Percentiles rank a stretch among this genome's conserved stretches.
Evolutionary conservation across 345 rosid genomes (phyloP).

Genomic region (Streptanthus diversifolius): DNA sequence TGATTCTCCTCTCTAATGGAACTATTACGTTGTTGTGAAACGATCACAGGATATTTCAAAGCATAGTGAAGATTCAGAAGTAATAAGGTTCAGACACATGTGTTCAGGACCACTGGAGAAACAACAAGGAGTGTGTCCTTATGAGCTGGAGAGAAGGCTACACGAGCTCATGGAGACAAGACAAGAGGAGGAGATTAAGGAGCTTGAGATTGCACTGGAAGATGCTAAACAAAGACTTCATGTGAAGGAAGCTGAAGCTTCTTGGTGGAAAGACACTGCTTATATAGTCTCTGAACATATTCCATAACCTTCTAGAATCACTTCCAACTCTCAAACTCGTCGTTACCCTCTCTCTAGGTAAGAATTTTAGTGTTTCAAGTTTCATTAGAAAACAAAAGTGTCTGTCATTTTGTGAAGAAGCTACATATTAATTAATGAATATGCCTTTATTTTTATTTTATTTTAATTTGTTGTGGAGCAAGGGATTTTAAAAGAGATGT

Average conservation of each 20-base stretch:
- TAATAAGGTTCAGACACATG: background rate
- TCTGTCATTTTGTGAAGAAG: slow-evolving; percentile 9
- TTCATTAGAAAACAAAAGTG: background rate
- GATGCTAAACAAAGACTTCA: slow-evolving; percentile 41
- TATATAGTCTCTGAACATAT: slow-evolving; percentile 42
- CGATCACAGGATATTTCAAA: background rate
- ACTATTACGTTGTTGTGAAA: background rate
- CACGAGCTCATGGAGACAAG: slow-evolving; percentile 60
- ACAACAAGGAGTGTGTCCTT: slow-evolving; percentile 45
- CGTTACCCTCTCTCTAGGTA: slow-evolving; percentile 29
- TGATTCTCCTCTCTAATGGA: background rate
- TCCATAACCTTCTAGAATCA: slow-evolving; percentile 35
- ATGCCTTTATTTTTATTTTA: background rate
- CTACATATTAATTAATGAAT: background rate
- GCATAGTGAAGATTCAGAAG: slow-evolving; percentile 8
- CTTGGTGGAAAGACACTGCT: slow-evolving; percentile 83
- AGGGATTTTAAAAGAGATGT: background rate
- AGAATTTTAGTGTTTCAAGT: background rate
- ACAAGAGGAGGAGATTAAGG: slow-evolving; percentile 63
- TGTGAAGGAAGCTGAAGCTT: slow-evolving; percentile 59
- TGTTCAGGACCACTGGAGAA: slow-evolving; percentile 10
- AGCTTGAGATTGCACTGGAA: slow-evolving; percentile 56
- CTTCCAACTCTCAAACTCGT: slow-evolving; percentile 2
- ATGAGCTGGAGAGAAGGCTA: slow-evolving; percentile 63
- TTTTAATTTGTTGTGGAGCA: background rate